Evolutionary conservation across 2,329 filamentous ascomycete species (phyloP).

Genomic region (Colletotrichum sp.): DNA sequence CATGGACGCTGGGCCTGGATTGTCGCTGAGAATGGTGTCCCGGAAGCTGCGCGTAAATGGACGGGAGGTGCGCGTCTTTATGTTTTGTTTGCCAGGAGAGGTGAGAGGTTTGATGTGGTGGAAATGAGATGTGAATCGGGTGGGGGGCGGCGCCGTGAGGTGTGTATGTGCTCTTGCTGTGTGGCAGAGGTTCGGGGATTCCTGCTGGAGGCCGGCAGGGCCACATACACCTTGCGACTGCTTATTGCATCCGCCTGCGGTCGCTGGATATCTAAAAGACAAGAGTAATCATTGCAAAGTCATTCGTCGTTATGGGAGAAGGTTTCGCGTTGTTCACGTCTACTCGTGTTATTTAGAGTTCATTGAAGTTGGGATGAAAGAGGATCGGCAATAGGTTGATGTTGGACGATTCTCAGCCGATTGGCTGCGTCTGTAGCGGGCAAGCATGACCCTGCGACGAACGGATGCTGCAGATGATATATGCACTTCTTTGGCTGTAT

Average conservation of each 20-base stretch:
- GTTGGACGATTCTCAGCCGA: not conserved
- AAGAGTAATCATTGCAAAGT: not conserved
- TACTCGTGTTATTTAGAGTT: not conserved
- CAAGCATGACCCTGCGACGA: not conserved
- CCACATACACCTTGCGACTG: not conserved
- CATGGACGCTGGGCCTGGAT: not conserved
- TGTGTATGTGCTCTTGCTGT: not conserved
- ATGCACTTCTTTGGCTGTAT: not conserved
- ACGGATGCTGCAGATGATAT: not conserved
- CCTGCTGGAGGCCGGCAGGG: not conserved
- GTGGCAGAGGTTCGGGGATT: not conserved
- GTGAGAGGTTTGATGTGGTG: not conserved
- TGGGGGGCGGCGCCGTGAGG: not conserved
- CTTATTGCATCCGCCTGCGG: not conserved
- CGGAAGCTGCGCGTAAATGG: not conserved
- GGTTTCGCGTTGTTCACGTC: not conserved
- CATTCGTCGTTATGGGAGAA: not conserved
- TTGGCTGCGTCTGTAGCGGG: not conserved
- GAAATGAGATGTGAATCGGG: not conserved
- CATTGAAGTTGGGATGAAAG: not conserved
- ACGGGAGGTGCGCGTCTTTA: not conserved
- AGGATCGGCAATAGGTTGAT: not conserved
- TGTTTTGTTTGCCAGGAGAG: not conserved
- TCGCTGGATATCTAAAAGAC: not conserved
- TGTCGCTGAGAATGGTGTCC: not conserved